These are phyloP conservation scores for Boechera stricta DNA, from an alignment of 345 rosid species.

Conservation along the genomic window DNA sequence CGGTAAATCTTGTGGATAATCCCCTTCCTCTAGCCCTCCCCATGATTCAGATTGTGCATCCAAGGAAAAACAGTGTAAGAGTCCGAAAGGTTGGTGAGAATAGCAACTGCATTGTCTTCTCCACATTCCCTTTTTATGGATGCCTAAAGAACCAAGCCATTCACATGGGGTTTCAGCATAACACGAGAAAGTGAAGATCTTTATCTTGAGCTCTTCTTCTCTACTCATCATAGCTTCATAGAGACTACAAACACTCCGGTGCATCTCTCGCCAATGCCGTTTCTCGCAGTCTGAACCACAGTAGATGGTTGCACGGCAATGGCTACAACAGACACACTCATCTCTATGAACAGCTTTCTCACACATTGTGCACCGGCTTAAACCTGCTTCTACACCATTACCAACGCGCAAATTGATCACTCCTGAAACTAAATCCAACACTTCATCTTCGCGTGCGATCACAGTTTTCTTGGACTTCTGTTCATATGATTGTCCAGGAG, in stretches of 20 bases:
- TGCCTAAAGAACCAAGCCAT: slow-evolving; percentile 58
- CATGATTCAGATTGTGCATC: slow-evolving; percentile 60
- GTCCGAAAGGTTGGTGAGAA: slow-evolving; percentile 57
- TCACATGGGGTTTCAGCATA: slow-evolving; percentile 56
- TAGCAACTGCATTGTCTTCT: slow-evolving; percentile 64
- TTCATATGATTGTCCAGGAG: slow-evolving; percentile 64
- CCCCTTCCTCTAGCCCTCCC: slow-evolving; percentile 58
- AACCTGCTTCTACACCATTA: slow-evolving; percentile 38
- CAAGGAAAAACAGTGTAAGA: slow-evolving; percentile 48
- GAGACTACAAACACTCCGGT: slow-evolving; percentile 57
- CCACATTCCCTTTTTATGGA: slow-evolving; percentile 73
- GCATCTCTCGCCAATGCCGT: slow-evolving; percentile 64
- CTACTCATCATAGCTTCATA: slow-evolving; percentile 65
- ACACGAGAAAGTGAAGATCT: slow-evolving; percentile 55
- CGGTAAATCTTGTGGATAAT: slow-evolving; percentile 56
- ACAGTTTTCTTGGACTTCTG: slow-evolving; percentile 45
- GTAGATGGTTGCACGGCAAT: slow-evolving; percentile 57
- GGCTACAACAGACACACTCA: slow-evolving; percentile 56
- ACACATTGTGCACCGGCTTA: slow-evolving; percentile 53
- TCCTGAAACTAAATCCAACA: slow-evolving; percentile 9
- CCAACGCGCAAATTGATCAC: slow-evolving; percentile 19
- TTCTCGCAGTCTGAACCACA: slow-evolving; percentile 57
- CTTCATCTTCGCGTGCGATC: slow-evolving; percentile 14
- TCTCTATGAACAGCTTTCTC: slow-evolving; percentile 56
- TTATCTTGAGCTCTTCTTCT: slow-evolving; percentile 61